Evolutionary conservation across 176 grass and related monocot genomes (phyloP).

Genomic region (Hordeum vulgare): MorexV3_pseudomolecules_assembly NC_058519.1:457981625-457982124

Average conservation of each 20-base stretch:
- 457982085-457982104: neutral
- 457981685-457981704: neutral
- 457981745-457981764: neutral
- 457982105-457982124: neutral
- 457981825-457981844: slow-evolving; percentile 13
- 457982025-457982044: slow-evolving; percentile 99
- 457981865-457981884: slow-evolving; percentile 96
- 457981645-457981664: neutral
- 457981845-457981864: slow-evolving; percentile 60
- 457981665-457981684: neutral
- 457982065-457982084: slow-evolving; percentile 59
- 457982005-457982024: slow-evolving; percentile 98
- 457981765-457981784: neutral
- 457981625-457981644: slow-evolving; percentile 44
- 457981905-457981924: slow-evolving; percentile 55
- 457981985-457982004: slow-evolving; percentile 97
- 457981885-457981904: slow-evolving; percentile 98
- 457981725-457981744: neutral
- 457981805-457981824: neutral
- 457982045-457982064: slow-evolving; percentile 81
- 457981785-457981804: slow-evolving; percentile 3
- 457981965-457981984: slow-evolving; percentile 48
- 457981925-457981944: neutral
- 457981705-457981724: neutral
- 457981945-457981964: slow-evolving; percentile 11